These are phyloP conservation scores for Xylariomycetidae sp. DNA, from an alignment of 2,329 filamentous ascomycete genomes.

Conservation along the genomic window DNA sequence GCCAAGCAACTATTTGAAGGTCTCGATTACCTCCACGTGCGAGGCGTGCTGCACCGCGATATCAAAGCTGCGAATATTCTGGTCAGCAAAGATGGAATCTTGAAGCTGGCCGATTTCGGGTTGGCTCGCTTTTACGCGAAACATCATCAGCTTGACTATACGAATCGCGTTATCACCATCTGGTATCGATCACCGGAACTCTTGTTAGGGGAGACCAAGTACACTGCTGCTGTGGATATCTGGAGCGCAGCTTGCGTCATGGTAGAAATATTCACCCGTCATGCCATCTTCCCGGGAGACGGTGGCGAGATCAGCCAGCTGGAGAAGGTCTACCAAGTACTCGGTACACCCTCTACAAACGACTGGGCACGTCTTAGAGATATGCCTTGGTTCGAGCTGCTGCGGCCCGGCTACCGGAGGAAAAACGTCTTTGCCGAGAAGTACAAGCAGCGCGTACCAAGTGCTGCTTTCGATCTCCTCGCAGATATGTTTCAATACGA, in stretches of 20 bases:
- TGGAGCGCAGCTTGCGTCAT: slow-evolving; percentile 98
- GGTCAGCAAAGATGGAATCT: slow-evolving; percentile 78
- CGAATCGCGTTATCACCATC: slow-evolving; percentile 96
- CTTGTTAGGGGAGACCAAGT: slow-evolving; percentile 84
- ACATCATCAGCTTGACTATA: slow-evolving; percentile 86
- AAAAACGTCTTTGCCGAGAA: slow-evolving; percentile 74
- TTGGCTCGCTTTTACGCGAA: slow-evolving; percentile 96
- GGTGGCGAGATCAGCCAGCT: slow-evolving; percentile 94
- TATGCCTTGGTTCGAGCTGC: slow-evolving; percentile 94
- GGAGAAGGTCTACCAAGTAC: slow-evolving; percentile 89
- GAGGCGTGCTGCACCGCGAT: slow-evolving; percentile 92
- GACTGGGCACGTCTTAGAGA: slow-evolving; percentile 90
- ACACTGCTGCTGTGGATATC: slow-evolving; percentile 84
- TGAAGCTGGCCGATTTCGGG: slow-evolving; percentile 95
- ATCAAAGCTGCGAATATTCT: slow-evolving; percentile 98
- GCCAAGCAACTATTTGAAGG: slow-evolving; percentile 91
- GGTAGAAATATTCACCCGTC: slow-evolving; percentile 90
- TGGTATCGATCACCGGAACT: slow-evolving; percentile 94
- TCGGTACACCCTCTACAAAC: slow-evolving; percentile 77
- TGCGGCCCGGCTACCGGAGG: slow-evolving; percentile 69
- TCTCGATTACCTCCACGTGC: slow-evolving; percentile 84
- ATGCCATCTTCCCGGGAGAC: slow-evolving; percentile 91
- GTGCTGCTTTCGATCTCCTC: slow-evolving; percentile 77
- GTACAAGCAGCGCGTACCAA: slow-evolving; percentile 71
- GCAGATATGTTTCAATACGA: slow-evolving; percentile 85